These are phyloP conservation scores for Cercophora sp. DNA, from an alignment of 495 filamentous ascomycete genomes.

Conservation along the genomic window DNA sequence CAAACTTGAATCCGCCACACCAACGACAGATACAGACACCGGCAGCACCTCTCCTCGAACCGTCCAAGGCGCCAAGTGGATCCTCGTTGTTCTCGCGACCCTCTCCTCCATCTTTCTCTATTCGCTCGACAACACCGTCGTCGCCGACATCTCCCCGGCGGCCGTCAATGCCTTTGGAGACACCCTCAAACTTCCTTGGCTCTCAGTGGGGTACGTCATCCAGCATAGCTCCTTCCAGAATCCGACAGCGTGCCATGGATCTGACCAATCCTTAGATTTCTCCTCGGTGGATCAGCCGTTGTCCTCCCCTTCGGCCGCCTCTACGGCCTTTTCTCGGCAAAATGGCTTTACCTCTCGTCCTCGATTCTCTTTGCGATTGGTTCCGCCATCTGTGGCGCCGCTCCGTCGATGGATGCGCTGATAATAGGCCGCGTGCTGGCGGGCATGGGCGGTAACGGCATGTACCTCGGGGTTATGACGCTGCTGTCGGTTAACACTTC, in stretches of 20 bases:
- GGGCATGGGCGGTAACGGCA: constrained; percentile 45
- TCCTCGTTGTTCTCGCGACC: constrained; percentile 43
- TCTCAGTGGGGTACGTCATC: constrained; percentile 52
- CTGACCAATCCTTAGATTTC: no score
- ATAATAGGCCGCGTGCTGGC: constrained; percentile 49
- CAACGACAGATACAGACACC: no score
- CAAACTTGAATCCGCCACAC: no score
- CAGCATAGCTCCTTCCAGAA: no score
- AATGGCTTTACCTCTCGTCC: constrained; percentile 50
- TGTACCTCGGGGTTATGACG: constrained; percentile 48
- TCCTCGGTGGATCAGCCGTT: constrained; percentile 42
- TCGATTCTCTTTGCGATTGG: constrained; percentile 51
- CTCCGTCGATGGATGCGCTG: constrained; percentile 19
- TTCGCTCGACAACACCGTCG: constrained; percentile 58
- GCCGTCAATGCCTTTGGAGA: constrained; percentile 45
- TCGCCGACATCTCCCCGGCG: constrained; percentile 52
- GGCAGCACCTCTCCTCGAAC: no score
- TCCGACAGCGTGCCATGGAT: no score
- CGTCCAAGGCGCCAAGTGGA: no score
- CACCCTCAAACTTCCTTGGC: constrained; percentile 52
- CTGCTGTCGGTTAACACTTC: constrained; percentile 44
- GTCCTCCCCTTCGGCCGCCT: constrained; percentile 38
- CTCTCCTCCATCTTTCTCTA: constrained; percentile 49
- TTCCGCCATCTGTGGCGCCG: constrained; percentile 46
- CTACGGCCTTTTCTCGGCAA: constrained; percentile 50